Evolutionary conservation across 257 asterid genomes (phyloP).

Genomic region (Forsythia suspensa): DNA sequence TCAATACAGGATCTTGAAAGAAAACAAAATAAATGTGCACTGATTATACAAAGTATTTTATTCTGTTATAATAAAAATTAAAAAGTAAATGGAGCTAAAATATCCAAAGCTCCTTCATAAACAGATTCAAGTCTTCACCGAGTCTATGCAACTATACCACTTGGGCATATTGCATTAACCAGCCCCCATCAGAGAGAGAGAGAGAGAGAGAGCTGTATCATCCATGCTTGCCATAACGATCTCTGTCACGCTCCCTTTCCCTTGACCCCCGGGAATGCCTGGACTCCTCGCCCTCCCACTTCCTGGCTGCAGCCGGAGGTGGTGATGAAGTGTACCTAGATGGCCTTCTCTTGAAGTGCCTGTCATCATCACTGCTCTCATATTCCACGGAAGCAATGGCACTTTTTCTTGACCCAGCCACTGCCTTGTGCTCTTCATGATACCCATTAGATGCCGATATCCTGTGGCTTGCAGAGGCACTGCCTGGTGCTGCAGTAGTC

Average conservation of each 20-base stretch:
- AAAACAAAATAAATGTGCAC: background rate
- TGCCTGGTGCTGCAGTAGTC: constrained; percentile 34
- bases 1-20: background rate
- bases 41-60: background rate
- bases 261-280: constrained; percentile 53
- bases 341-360: constrained; percentile 97
- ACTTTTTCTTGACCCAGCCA: constrained; percentile 44
- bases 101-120: background rate
- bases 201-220: constrained; percentile 1
- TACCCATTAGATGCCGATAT: constrained; percentile 52
- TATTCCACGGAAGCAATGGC: constrained; percentile 31
- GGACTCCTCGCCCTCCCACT: constrained; percentile 38
- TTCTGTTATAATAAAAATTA: background rate
- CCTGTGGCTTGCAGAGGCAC: constrained; percentile 36
- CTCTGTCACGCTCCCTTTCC: constrained; percentile 45
- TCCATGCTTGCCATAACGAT: constrained; percentile 45
- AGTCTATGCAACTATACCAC: background rate
- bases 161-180: background rate
- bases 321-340: constrained; percentile 75
- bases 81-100: background rate
- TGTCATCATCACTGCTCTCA: constrained; percentile 85
- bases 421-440: constrained; percentile 45
- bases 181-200: background rate
- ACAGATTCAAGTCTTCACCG: background rate
- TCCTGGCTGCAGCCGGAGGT: constrained; percentile 29